These are phyloP conservation scores for Boletus rufocinnamomeus DNA, from an alignment of 768 basidiomycete genomes.

Conservation along the genomic window DNA sequence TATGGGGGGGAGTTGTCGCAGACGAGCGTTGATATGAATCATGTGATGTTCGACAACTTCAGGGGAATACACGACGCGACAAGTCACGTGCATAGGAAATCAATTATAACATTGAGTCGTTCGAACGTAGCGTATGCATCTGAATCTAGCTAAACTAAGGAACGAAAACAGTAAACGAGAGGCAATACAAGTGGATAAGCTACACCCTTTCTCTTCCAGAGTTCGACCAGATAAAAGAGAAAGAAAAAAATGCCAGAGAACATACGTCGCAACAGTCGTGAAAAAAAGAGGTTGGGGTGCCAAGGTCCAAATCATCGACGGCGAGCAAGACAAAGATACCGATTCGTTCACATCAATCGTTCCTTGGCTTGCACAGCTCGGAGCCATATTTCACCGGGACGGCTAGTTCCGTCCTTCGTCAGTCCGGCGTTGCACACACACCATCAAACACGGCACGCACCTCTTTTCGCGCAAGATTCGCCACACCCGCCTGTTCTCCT, in stretches of 20 bases:
- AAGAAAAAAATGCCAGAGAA: not conserved
- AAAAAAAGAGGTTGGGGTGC: not conserved
- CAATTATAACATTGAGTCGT: conserved; percentile 19
- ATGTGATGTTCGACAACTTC: not conserved
- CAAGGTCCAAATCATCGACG: conserved; percentile 8
- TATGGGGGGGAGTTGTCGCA: not conserved
- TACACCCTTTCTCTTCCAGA: conserved; percentile 20
- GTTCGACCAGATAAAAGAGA: conserved; percentile 7
- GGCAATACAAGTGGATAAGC: conserved; percentile 22
- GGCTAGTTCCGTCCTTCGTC: conserved; percentile 11
- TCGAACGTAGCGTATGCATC: conserved; percentile 1
- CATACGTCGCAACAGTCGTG: conserved; percentile 12
- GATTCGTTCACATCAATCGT: conserved; percentile 45
- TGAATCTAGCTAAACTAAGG: conserved; percentile 12
- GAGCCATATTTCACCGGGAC: conserved; percentile 32
- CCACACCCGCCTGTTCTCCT: conserved; percentile 58
- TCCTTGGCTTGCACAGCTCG: conserved; percentile 68
- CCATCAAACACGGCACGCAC: conserved; percentile 38
- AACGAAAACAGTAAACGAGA: conserved; percentile 7
- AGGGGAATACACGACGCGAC: conserved; percentile 16
- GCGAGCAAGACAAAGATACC: not conserved
- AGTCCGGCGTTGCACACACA: not conserved
- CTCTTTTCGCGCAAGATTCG: conserved; percentile 78
- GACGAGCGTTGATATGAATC: not conserved
- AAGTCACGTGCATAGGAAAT: conserved; percentile 31